phyloP scores from a whole-genome alignment of 2,329 filamentous ascomycete species.

The Remersonia thermophila region DNA sequence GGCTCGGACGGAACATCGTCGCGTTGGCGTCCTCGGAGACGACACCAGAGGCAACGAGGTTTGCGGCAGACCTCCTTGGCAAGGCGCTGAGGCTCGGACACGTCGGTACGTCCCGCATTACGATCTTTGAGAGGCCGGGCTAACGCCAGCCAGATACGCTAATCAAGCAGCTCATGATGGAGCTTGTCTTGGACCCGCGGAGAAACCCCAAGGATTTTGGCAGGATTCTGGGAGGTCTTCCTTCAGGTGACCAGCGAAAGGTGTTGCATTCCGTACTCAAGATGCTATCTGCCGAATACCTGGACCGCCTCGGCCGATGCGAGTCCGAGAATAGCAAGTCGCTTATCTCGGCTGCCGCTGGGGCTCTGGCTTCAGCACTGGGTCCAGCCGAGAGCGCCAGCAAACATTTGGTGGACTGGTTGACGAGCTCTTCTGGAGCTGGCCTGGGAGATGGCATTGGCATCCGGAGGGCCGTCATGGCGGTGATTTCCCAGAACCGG shows the following conservation, averaged over 20 bases:
- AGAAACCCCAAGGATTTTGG: constrained; percentile 20
- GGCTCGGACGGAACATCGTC: constrained; percentile 59
- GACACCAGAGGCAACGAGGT: constrained; percentile 25
- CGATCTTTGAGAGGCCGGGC: neutral
- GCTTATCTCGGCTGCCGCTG: constrained; percentile 44
- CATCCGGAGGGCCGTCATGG: constrained; percentile 54
- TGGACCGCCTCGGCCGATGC: constrained; percentile 25
- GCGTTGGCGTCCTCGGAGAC: constrained; percentile 23
- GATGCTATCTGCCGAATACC: constrained; percentile 32
- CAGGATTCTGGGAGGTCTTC: constrained; percentile 25
- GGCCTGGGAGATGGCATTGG: constrained; percentile 51
- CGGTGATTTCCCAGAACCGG: constrained; percentile 40
- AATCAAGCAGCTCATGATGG: constrained; percentile 25
- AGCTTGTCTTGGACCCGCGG: constrained; percentile 23
- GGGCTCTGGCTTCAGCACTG: constrained; percentile 40
- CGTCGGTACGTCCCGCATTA: constrained; percentile 37
- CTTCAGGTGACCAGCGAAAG: constrained; percentile 32
- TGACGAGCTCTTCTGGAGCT: constrained; percentile 50
- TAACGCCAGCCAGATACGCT: constrained; percentile 28
- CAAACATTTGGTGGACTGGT: constrained; percentile 49
- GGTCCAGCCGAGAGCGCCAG: constrained; percentile 35
- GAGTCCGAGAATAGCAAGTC: constrained; percentile 19
- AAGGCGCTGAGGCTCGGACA: constrained; percentile 62
- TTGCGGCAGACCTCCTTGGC: constrained; percentile 37
- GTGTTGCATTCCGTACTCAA: constrained; percentile 29